Conservation (phyloP, 306 rosid genomes). For the Alnus glutinosa region DNA sequence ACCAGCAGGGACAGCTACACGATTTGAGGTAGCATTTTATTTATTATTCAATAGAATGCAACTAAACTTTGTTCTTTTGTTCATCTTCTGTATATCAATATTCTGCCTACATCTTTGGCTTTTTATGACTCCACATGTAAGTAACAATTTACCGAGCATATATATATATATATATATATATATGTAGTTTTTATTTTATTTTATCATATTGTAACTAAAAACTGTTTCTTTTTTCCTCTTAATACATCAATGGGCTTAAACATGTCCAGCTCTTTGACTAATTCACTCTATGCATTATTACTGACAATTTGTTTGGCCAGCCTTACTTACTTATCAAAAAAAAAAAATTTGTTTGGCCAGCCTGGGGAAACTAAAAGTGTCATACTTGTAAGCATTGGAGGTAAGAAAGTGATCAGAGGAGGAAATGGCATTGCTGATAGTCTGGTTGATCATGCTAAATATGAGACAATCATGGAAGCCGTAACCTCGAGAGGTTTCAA, state of each 20-base stretch:
- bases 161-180: background rate
- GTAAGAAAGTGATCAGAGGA: slow-evolving; percentile 79
- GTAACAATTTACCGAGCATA: background rate
- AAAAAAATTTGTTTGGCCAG: slow-evolving; percentile 50
- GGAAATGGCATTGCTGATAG: slow-evolving; percentile 76
- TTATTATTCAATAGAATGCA: slow-evolving; percentile 1
- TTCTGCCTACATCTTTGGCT: background rate
- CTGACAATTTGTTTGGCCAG: slow-evolving; percentile 44
- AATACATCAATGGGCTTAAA: background rate
- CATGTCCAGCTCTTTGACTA: slow-evolving; percentile 13
- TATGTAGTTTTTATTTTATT: background rate
- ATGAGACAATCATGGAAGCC: slow-evolving; percentile 49
- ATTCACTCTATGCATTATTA: slow-evolving; percentile 16
- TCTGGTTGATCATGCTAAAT: slow-evolving; percentile 49
- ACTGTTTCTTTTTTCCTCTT: background rate
- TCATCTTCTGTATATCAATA: background rate
- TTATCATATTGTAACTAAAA: background rate
- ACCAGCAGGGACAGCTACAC: slow-evolving; percentile 80
- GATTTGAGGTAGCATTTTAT: slow-evolving; percentile 71
- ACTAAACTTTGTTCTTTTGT: background rate
- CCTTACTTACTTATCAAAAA: no score
- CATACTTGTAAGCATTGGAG: slow-evolving; percentile 78
- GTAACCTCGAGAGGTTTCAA: slow-evolving; percentile 45
- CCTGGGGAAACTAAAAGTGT: slow-evolving; percentile 83
- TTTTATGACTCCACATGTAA: background rate